Evolutionary conservation across 768 basidiomycete species (phyloP), one percentile per base, ranked within the genome.

Genomic region (Scleroderma citrinum): DNA sequence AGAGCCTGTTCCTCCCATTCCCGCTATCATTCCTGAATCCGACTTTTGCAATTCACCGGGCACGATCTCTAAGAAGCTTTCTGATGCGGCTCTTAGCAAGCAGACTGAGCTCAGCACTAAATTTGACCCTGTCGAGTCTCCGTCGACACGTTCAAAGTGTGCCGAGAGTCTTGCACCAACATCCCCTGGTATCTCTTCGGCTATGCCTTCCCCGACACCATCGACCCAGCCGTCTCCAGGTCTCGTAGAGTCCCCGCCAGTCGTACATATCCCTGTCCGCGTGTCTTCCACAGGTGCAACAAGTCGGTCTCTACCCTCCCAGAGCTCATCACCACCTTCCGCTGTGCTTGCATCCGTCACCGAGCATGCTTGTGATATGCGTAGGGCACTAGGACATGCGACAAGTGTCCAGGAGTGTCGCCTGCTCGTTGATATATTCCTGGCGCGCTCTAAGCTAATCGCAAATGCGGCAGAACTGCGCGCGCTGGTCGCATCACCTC

Each of bases 391-490:
- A 16, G 66, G 76, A 8, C 77, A 70, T 44, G 90, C 92, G 13
- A 84, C 85, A 2, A 81, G 76, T 37, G 86, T 78, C 40, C 82
- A 85, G 51, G 92, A 95, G 70, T 92, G 91, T 61, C 86, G 87
- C 44, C 71, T 93, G 37, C 81, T 94, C 49, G 74, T 92, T 24
- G 85, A 90, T 54, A 87, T 91, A 73, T 86, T 88, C 69, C 71
- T 95, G 50, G 75, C 80, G 12, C 81, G 81, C 54, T 75, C 75
- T 46, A 81, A 80, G 16, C 73, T 74, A 38, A 46, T 67, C 11
- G 19, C 62, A 19, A 68, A 71, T 29, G 52, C 63, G 21, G 61
- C 68, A 59, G 41, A 53, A 36, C 46, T 47, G 19, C 63, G 64
- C 26, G 59, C 62, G 11, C 62, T 63, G 39, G 56, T 70, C 12